These are phyloP conservation scores for Penicillium sp. DNA, from an alignment of 2,329 filamentous ascomycete genomes.

Conservation along the genomic window DNA sequence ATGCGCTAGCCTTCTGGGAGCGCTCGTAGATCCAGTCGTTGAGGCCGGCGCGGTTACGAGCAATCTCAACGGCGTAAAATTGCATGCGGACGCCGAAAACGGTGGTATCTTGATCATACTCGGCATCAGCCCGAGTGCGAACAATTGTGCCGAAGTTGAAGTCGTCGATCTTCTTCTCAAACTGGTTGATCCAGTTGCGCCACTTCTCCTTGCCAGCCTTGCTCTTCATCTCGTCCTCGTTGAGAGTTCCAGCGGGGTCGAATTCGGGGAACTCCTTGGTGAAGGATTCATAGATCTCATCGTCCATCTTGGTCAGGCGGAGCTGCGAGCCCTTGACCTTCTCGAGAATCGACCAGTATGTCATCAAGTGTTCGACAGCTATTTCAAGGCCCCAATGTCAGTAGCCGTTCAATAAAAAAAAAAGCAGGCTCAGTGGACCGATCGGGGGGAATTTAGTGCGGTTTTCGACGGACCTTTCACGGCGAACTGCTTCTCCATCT, in stretches of 20 bases:
- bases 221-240: slow-evolving; percentile 98
- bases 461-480: slow-evolving; percentile 69
- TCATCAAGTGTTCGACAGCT: slow-evolving; percentile 92
- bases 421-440: not conserved
- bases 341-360: slow-evolving; percentile 95
- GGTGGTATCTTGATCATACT: slow-evolving; percentile 85
- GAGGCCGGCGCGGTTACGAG: slow-evolving; percentile 78
- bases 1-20: slow-evolving; percentile 49
- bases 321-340: slow-evolving; percentile 84
- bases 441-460: not conserved
- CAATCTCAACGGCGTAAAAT: slow-evolving; percentile 77
- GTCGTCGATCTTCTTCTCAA: slow-evolving; percentile 94
- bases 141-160: slow-evolving; percentile 98
- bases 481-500: slow-evolving; percentile 99
- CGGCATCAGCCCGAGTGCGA: slow-evolving; percentile 71
- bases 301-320: slow-evolving; percentile 88
- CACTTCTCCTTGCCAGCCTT: slow-evolving; percentile 90
- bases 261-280: slow-evolving; percentile 88
- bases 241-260: slow-evolving; percentile 73
- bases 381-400: slow-evolving; percentile 8
- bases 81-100: slow-evolving; percentile 90
- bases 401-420: not conserved
- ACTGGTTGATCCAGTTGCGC: slow-evolving; percentile 90
- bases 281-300: slow-evolving; percentile 91
- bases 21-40: slow-evolving; percentile 98